Percentiles rank a stretch among this genome's conserved stretches.
These are phyloP conservation scores for Aspergillus sergii DNA, from an alignment of 2,329 filamentous ascomycete genomes.

Conservation along the genomic window DNA sequence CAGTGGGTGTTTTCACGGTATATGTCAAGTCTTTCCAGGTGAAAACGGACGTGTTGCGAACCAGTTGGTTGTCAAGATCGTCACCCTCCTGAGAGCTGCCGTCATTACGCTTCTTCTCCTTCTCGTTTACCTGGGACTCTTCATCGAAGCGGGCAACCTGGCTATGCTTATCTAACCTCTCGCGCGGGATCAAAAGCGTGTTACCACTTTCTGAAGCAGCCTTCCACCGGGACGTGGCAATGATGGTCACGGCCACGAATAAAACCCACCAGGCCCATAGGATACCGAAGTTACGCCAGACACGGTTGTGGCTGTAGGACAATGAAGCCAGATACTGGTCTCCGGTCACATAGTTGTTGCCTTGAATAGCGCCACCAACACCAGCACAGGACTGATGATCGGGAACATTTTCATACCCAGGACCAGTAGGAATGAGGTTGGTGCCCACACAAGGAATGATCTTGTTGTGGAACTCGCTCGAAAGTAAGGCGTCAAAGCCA, in stretches of 20 bases:
- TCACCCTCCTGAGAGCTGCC: conserved; percentile 21
- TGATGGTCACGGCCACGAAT: conserved; percentile 61
- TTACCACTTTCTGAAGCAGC: conserved; percentile 56
- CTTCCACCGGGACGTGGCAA: conserved; percentile 61
- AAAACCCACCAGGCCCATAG: conserved; percentile 66
- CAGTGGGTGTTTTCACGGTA: conserved; percentile 63
- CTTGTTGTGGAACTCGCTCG: conserved; percentile 38
- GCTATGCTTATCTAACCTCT: conserved; percentile 50
- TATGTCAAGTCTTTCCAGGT: conserved; percentile 75
- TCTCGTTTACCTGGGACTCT: conserved; percentile 47
- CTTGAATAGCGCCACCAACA: conserved; percentile 57
- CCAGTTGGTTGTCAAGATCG: conserved; percentile 47
- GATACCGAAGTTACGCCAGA: conserved; percentile 66
- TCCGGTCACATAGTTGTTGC: conserved; percentile 55
- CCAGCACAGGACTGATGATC: conserved; percentile 45
- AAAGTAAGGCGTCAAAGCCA: conserved; percentile 41
- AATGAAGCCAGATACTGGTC: conserved; percentile 62
- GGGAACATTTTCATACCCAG: conserved; percentile 26
- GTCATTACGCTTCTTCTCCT: conserved; percentile 22
- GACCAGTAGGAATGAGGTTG: conserved; percentile 36
- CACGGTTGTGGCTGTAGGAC: conserved; percentile 54
- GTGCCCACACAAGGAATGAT: conserved; percentile 34
- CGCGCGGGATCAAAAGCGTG: conserved; percentile 64
- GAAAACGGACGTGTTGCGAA: conserved; percentile 68
- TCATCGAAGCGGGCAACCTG: conserved; percentile 48